Percentiles rank a stretch among this genome's conserved stretches.
Conservation (phyloP, 768 basidiomycete species). For the Lactarius trivialis region DNA sequence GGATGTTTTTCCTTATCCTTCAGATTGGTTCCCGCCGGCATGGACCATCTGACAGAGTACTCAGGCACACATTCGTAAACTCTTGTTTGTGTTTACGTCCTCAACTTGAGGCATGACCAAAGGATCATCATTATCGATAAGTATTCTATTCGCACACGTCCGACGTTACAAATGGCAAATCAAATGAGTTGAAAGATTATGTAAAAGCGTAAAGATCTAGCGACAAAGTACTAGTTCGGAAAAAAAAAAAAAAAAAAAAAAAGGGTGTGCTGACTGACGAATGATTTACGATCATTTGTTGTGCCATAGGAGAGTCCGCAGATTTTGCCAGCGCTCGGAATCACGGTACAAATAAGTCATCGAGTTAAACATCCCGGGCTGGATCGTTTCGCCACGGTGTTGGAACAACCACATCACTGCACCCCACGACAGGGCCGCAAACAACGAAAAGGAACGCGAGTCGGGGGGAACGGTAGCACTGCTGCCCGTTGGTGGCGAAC, state of each 20-base stretch:
- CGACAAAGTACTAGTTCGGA: background rate
- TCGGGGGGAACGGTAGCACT: slow-evolving; percentile 65
- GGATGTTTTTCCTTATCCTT: slow-evolving; percentile 4
- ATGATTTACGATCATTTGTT: slow-evolving; percentile 49
- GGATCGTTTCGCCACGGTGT: slow-evolving; percentile 81
- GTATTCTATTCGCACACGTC: slow-evolving; percentile 11
- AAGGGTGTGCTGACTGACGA: background rate
- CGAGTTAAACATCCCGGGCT: slow-evolving; percentile 93
- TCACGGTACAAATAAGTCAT: slow-evolving; percentile 96
- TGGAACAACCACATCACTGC: slow-evolving; percentile 95
- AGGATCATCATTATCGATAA: slow-evolving; percentile 23
- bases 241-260: background rate
- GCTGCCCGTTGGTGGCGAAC: slow-evolving; percentile 40
- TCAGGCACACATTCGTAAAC: slow-evolving; percentile 13
- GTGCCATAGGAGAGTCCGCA: slow-evolving; percentile 87
- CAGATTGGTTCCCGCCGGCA: slow-evolving; percentile 9
- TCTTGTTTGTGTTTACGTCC: slow-evolving; percentile 9
- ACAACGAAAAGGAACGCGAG: slow-evolving; percentile 74
- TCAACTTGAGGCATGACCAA: slow-evolving; percentile 4
- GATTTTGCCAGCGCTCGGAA: slow-evolving; percentile 76
- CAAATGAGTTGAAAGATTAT: background rate
- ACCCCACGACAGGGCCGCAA: slow-evolving; percentile 89
- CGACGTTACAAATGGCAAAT: background rate
- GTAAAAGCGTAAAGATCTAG: slow-evolving; percentile 9
- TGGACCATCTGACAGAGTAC: slow-evolving; percentile 12